These are phyloP conservation scores for Kwoniella dendrophila DNA, from an alignment of 768 basidiomycete species.

Conservation along the genomic window DNA sequence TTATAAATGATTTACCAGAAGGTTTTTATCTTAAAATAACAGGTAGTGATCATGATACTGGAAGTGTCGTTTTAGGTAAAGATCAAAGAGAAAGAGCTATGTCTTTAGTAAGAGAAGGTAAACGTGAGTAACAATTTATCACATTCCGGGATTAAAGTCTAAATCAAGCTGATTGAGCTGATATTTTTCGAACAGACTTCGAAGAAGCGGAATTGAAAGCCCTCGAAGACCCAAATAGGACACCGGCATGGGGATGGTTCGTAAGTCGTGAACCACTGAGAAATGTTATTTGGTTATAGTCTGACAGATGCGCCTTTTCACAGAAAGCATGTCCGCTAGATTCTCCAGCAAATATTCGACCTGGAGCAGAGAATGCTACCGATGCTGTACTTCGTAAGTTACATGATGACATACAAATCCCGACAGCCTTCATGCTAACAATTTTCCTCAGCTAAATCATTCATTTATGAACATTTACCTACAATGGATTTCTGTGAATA, in stretches of 20 bases:
- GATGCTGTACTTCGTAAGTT: conserved; percentile 39
- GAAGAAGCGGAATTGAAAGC: conserved; percentile 45
- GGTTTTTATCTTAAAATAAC: conserved; percentile 47
- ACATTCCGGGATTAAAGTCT: not conserved
- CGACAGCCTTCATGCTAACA: not conserved
- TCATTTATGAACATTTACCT: conserved; percentile 50
- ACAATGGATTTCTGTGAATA: conserved; percentile 55
- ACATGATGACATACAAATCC: too few relatives aligned
- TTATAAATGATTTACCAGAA: conserved; percentile 42
- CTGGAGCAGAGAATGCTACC: conserved; percentile 48
- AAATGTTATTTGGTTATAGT: not conserved
- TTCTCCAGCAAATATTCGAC: conserved; percentile 50
- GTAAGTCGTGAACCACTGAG: conserved; percentile 33
- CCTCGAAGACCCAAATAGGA: conserved; percentile 48
- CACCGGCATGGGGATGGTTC: conserved; percentile 52
- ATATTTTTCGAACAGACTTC: conserved; percentile 37
- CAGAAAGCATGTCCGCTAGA: conserved; percentile 51
- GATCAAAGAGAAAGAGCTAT: conserved; percentile 52
- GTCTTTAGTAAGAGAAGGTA: conserved; percentile 45
- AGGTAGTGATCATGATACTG: conserved; percentile 55
- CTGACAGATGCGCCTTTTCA: not conserved
- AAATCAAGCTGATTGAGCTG: not conserved
- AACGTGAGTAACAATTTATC: conserved; percentile 39
- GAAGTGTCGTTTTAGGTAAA: conserved; percentile 49
- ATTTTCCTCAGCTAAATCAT: conserved; percentile 44